A percentile compares a stretch with the other conserved stretches of the same genome.
These are phyloP conservation scores for Cyberlindnera subsufficiens DNA, from an alignment of 805 yeast species.

Conservation along the genomic window DNA sequence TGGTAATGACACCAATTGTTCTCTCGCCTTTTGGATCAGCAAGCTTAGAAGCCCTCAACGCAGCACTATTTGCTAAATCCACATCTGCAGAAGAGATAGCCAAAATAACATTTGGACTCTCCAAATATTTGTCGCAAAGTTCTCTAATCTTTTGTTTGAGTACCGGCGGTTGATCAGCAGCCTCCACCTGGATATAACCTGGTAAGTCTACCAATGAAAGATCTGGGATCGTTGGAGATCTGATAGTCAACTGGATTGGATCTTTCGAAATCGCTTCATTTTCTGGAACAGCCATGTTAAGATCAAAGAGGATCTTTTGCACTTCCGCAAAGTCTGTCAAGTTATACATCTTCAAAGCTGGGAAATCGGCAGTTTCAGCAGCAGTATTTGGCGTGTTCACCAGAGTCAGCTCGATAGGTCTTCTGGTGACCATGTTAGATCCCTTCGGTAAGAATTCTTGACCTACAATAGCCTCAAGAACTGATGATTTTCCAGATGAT, in stretches of 20 bases:
- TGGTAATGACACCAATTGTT: conserved; percentile 94
- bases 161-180: conserved; percentile 90
- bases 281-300: conserved; percentile 88
- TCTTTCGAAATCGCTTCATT: conserved; percentile 84
- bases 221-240: conserved; percentile 89
- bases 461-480: conserved; percentile 94
- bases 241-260: conserved; percentile 87
- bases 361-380: conserved; percentile 89
- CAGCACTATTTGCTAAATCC: conserved; percentile 93
- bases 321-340: conserved; percentile 86
- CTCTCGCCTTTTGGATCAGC: conserved; percentile 95
- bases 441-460: conserved; percentile 97
- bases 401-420: conserved; percentile 93
- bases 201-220: conserved; percentile 92
- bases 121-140: conserved; percentile 79
- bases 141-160: conserved; percentile 73
- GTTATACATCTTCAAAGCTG: conserved; percentile 76
- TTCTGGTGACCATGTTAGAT: conserved; percentile 93
- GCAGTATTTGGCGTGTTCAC: conserved; percentile 80
- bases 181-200: conserved; percentile 94
- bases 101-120: conserved; percentile 87
- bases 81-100: conserved; percentile 98
- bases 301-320: conserved; percentile 77
- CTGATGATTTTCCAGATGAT: conserved; percentile 95
- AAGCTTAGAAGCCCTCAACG: conserved; percentile 79